A percentile compares a stretch with the other conserved stretches of the same genome.
Conservation (phyloP, 176 grass and related monocot genomes). For the Musa acuminata region DNA sequence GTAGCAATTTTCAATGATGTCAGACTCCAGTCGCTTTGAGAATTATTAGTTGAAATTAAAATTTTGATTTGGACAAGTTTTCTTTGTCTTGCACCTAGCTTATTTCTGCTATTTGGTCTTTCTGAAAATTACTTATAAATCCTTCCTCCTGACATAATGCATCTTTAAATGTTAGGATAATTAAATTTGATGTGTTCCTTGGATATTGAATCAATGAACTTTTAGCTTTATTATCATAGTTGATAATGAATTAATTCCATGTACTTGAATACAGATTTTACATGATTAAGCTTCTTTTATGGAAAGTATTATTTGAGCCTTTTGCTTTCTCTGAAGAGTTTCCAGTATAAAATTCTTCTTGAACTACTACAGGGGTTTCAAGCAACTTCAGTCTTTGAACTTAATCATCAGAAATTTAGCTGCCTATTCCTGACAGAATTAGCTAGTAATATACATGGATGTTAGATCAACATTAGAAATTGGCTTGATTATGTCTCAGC, state of each 20-base stretch:
- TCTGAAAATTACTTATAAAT: background rate
- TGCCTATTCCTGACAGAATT: too few species aligned
- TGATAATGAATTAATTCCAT: background rate
- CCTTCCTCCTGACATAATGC: background rate
- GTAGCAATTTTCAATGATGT: background rate
- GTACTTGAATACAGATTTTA: background rate
- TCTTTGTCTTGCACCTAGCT: background rate
- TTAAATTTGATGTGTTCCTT: background rate
- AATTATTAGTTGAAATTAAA: background rate
- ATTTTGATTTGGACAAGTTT: background rate
- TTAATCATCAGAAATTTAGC: too few species aligned
- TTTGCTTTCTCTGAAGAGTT: background rate
- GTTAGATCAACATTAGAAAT: too few species aligned
- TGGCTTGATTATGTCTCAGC: too few species aligned
- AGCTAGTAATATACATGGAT: too few species aligned
- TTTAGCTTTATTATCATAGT: background rate
- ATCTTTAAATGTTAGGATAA: background rate
- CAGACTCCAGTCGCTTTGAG: background rate
- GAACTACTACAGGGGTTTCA: background rate
- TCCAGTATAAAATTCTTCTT: background rate
- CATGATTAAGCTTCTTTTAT: background rate
- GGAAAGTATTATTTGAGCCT: background rate
- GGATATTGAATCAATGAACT: too few species aligned
- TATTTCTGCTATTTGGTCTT: background rate
- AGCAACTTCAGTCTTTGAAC: background rate